Conservation (phyloP, 257 asterid genomes). For the Verbascum thapsus region DNA sequence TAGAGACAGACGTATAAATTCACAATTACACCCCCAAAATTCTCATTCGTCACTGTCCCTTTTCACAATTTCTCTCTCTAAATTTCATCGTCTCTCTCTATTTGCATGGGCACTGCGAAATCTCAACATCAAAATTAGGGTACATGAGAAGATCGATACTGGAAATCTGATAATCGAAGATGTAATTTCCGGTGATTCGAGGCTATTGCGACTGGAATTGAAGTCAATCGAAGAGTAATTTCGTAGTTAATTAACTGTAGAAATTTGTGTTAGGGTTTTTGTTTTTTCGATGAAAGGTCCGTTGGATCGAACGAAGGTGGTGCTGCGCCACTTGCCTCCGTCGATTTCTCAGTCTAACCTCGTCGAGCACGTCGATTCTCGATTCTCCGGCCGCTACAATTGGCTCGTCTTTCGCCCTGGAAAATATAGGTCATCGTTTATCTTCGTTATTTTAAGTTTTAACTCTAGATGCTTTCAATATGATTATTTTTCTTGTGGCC, state of each 20-base stretch:
- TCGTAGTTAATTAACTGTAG: constrained; percentile 28
- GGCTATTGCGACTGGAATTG: constrained; percentile 32
- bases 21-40: constrained; percentile 18
- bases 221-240: constrained; percentile 27
- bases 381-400: constrained; percentile 80
- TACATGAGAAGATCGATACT: constrained; percentile 24
- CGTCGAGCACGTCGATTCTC: constrained; percentile 77
- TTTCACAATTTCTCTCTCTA: constrained; percentile 36
- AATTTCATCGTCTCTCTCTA: constrained; percentile 29
- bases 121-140: constrained; percentile 55
- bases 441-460: not conserved
- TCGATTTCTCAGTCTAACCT: constrained; percentile 86
- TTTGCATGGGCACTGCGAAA: constrained; percentile 57
- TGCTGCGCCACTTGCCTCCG: constrained; percentile 99
- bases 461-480: not conserved
- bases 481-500: too few species aligned
- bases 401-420: constrained; percentile 82
- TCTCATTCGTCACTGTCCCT: constrained; percentile 27
- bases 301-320: constrained; percentile 93
- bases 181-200: constrained; percentile 50
- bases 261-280: constrained; percentile 65
- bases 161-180: constrained; percentile 34
- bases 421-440: constrained; percentile 64
- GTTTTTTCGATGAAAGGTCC: constrained; percentile 76
- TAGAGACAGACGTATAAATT: too few species aligned